phyloP scores from a whole-genome alignment of 208 protist genomes.

The Leishmania turanica region DNA sequence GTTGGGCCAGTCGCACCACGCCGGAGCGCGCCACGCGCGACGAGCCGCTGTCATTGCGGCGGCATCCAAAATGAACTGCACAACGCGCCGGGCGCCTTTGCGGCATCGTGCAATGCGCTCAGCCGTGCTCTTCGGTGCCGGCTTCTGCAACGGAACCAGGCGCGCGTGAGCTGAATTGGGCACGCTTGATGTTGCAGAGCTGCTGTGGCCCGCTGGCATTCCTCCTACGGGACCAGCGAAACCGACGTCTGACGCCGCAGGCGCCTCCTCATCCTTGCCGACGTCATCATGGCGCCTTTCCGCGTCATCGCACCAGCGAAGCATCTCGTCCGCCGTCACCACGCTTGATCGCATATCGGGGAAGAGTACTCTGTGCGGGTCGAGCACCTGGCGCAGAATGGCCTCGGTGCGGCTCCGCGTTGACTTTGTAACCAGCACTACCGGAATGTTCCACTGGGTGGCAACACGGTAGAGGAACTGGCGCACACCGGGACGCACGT shows the following conservation, averaged over 20 bases:
- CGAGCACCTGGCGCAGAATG: conserved; percentile 59
- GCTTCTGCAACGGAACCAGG: not conserved
- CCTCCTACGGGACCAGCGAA: not conserved
- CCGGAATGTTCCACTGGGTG: conserved; percentile 74
- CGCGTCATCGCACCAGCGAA: conserved; percentile 6
- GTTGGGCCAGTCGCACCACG: conserved; percentile 20
- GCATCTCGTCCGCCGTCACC: conserved; percentile 36
- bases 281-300: not conserved
- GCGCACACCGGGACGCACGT: conserved; percentile 64
- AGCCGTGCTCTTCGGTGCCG: not conserved
- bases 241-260: not conserved
- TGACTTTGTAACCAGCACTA: conserved; percentile 81
- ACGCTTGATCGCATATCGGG: conserved; percentile 16
- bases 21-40: conserved; percentile 27
- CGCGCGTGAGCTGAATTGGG: too few species aligned
- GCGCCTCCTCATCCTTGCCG: not conserved
- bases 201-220: not conserved
- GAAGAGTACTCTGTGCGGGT: conserved; percentile 64
- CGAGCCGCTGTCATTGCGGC: conserved; percentile 7
- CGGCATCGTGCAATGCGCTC: conserved; percentile 23
- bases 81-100: conserved; percentile 8
- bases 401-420: conserved; percentile 58
- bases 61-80: conserved; percentile 18
- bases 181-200: not conserved
- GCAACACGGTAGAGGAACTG: conserved; percentile 49